These are phyloP conservation scores for Lepidium sativum DNA, from an alignment of 345 rosid species.

Conservation along the genomic window DNA sequence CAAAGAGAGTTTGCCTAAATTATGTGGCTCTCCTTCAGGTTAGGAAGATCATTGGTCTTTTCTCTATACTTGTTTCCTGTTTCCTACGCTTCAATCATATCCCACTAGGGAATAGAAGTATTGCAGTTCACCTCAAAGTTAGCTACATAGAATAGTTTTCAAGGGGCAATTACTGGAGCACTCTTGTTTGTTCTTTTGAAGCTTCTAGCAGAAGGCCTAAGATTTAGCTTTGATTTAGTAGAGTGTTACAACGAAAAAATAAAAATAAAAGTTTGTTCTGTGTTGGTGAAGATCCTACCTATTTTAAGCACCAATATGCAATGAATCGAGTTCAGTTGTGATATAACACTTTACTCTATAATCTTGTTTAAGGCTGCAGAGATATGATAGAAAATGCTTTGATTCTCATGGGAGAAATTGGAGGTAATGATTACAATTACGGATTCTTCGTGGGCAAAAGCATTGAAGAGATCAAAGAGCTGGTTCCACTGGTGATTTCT, in stretches of 20 bases:
- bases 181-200: not conserved
- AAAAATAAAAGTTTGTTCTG: not conserved
- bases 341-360: not conserved
- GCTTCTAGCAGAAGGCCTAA: not conserved
- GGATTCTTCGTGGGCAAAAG: constrained; percentile 5
- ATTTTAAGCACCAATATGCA: not conserved
- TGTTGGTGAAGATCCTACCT: not conserved
- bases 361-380: constrained; percentile 14
- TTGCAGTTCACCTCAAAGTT: not conserved
- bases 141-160: not conserved
- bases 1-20: constrained; percentile 27
- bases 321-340: not conserved
- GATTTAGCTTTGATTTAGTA: not conserved
- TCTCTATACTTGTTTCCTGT: not conserved
- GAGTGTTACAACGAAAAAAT: not conserved
- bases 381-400: constrained; percentile 26
- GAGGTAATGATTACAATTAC: constrained; percentile 46
- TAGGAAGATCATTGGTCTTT: not conserved
- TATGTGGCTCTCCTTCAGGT: constrained; percentile 31
- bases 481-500: constrained; percentile 31
- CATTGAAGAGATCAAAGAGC: constrained; percentile 14
- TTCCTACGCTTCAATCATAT: not conserved
- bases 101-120: not conserved
- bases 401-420: constrained; percentile 53
- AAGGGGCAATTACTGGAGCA: not conserved